A percentile compares a stretch with the other conserved stretches of the same genome.
phyloP scores from a whole-genome alignment of 2,329 filamentous ascomycete species.

The Kalaharituber pfeilii region DNA sequence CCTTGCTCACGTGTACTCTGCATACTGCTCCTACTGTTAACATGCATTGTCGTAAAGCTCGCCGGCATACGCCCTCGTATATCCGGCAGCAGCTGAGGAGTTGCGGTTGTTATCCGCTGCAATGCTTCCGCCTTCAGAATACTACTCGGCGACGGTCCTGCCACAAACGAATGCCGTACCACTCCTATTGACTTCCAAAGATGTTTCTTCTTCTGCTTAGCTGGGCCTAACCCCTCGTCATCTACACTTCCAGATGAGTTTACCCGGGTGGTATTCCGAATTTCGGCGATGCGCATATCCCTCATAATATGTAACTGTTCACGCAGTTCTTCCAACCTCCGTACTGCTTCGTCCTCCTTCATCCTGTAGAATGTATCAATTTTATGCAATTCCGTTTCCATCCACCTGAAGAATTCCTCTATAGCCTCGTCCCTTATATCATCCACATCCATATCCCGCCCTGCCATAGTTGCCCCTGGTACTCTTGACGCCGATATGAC shows the following conservation, averaged over 20 bases:
- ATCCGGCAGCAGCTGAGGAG: constrained; percentile 8
- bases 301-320: constrained; percentile 88
- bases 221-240: neutral
- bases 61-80: constrained; percentile 26
- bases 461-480: constrained; percentile 24
- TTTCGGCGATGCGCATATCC: constrained; percentile 45
- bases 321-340: constrained; percentile 51
- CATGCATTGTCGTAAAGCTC: constrained; percentile 27
- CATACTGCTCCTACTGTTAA: neutral
- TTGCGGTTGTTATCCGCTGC: constrained; percentile 4
- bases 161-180: constrained; percentile 17
- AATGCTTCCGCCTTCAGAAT: constrained; percentile 1
- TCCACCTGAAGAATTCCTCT: constrained; percentile 70
- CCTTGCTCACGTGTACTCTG: constrained; percentile 27
- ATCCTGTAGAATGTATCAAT: constrained; percentile 76
- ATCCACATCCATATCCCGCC: constrained; percentile 21
- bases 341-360: constrained; percentile 71
- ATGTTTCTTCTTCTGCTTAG: neutral
- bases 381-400: constrained; percentile 74
- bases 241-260: neutral
- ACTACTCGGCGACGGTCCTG: neutral
- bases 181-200: constrained; percentile 15
- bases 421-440: constrained; percentile 48
- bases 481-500: constrained; percentile 23
- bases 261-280: neutral